phyloP scores from a whole-genome alignment of 2,329 filamentous ascomycete genomes.

The Talaromyces sp. region DNA sequence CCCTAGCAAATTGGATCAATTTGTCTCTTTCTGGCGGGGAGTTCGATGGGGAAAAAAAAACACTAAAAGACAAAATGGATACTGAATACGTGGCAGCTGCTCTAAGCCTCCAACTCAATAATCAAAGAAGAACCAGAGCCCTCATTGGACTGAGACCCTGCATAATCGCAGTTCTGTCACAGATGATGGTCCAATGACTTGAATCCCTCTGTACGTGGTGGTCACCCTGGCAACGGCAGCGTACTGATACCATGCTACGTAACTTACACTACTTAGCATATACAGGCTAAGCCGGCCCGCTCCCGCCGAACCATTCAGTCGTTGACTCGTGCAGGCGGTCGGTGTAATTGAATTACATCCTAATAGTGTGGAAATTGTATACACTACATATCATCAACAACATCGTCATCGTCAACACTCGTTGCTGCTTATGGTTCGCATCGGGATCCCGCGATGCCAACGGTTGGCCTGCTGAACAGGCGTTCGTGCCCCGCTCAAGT shows the following conservation, averaged over 20 bases:
- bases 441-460: neutral
- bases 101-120: neutral
- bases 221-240: slow-evolving; percentile 3
- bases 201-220: neutral
- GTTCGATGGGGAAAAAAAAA: neutral
- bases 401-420: neutral
- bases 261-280: neutral
- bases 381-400: neutral
- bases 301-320: slow-evolving; percentile 8
- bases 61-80: neutral
- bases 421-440: neutral
- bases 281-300: slow-evolving; percentile 7
- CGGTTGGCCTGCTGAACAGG: neutral
- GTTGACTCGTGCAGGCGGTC: neutral
- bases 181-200: neutral
- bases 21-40: neutral
- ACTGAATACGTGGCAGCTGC: slow-evolving; percentile 4
- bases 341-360: no score
- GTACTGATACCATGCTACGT: neutral
- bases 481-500: neutral
- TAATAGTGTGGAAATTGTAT: no score
- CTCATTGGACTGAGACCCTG: neutral
- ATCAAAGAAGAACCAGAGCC: neutral
- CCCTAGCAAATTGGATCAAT: neutral
- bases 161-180: neutral